A percentile compares a stretch with the other conserved stretches of the same genome.
phyloP scores from a whole-genome alignment of 441 rosid genomes.

The Manihot esculenta region DNA sequence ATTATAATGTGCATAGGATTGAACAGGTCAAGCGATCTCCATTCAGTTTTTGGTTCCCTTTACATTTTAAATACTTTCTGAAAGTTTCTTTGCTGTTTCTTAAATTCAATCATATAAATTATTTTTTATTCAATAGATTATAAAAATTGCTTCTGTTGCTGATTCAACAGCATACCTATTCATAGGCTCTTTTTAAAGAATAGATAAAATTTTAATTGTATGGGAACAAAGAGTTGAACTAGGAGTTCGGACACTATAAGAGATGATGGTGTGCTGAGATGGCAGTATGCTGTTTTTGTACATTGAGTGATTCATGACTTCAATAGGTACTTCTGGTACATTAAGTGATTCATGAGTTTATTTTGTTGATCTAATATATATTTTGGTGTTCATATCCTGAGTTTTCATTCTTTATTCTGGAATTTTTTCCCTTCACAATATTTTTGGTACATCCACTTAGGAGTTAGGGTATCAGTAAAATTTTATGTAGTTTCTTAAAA shows the following conservation, averaged over 20 bases:
- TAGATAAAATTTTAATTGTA: neutral
- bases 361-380: neutral
- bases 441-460: no score
- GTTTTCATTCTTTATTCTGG: neutral
- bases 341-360: neutral
- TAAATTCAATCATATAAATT: neutral
- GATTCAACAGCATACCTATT: neutral
- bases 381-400: neutral
- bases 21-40: neutral
- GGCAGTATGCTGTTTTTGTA: neutral
- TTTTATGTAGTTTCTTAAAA: neutral
- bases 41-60: neutral
- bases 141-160: neutral
- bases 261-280: slow-evolving; percentile 1
- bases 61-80: slow-evolving; percentile 9
- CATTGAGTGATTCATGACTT: neutral
- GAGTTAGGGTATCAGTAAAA: no score
- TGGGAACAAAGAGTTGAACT: neutral
- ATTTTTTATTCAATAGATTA: neutral
- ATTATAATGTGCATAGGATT: neutral
- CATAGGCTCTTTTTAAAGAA: neutral
- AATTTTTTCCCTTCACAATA: neutral
- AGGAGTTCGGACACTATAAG: neutral
- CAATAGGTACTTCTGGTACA: neutral
- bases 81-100: neutral